Evolutionary conservation across 176 grass and related monocot genomes (phyloP), one percentile per base, ranked within the genome.

Genomic region (Phoenix dactylifera): DNA sequence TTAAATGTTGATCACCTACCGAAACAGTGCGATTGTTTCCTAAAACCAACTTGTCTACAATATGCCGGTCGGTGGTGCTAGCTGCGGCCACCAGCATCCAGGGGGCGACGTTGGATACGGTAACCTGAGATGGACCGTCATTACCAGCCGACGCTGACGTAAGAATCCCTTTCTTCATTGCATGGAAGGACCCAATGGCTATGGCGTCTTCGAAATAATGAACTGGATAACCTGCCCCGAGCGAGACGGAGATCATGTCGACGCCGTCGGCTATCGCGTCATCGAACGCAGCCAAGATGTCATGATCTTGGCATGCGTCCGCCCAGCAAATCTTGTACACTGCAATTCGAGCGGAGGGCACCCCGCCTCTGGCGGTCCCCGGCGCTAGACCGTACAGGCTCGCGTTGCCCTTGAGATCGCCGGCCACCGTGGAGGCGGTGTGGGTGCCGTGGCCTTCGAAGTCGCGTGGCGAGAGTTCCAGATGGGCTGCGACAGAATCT

Each of bases 201-300:
- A 50, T 24, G 9, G 51, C 0, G 29, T 76, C 73, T 2, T 18
- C 17, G 73, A 72, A 72, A 56, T 76, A 35, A 7, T 35, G 6
- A 4, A 2, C 1, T 35, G 4, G 5, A 9, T 35, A 9, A 4
- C 1, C 1, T 7, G 2, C 0, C 6, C 79, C 68, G 3, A 82
- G 44, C 6, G 79, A 82, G 15, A 72, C 22, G 32, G 73, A 82
- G 23, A 76, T 50, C 60, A 82, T 3, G 68, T 82, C 79, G 14
- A 82, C 73, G 17, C 79, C 73, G 57, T 82, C 79, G 18, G 56
- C 72, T 26, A 82, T 66, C 10, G 79, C 79, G 24, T 82, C 62
- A 25, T 82, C 79, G 56, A 72, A 76, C 2, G 55, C 79, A 0
- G 79, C 73, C n/a, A 82, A 68, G 24, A 82, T 63, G 79, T 67